Conservation (phyloP, 257 asterid species). For the Datura wrightii region DNA sequence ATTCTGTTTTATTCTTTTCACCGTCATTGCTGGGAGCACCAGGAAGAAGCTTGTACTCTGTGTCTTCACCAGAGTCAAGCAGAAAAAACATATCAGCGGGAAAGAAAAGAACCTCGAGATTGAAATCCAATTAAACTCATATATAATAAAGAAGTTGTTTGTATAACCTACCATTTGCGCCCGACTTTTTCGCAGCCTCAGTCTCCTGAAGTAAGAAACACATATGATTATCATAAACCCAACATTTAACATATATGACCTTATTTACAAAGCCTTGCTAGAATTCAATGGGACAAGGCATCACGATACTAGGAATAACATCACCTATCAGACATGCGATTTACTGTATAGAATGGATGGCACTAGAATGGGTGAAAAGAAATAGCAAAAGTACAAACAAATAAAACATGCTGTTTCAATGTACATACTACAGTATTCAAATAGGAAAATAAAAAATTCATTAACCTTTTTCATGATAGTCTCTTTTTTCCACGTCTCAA, state of each 20-base stretch:
- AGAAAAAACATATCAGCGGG: slow-evolving; percentile 29
- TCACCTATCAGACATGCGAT: neutral
- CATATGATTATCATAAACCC: neutral
- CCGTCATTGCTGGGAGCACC: slow-evolving; percentile 58
- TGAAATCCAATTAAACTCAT: neutral
- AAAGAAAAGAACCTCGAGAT: slow-evolving; percentile 10
- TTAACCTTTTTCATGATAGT: slow-evolving; percentile 76
- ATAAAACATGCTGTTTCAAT: neutral
- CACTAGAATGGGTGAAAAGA: slow-evolving; percentile 16
- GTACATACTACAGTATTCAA: neutral
- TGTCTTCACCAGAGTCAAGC: slow-evolving; percentile 61
- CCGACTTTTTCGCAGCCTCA: slow-evolving; percentile 21
- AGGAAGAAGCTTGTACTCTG: slow-evolving; percentile 82
- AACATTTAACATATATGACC: slow-evolving; percentile 22
- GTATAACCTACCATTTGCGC: slow-evolving; percentile 59
- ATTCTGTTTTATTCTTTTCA: slow-evolving; percentile 44
- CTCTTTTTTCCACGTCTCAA: slow-evolving; percentile 94
- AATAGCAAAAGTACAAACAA: neutral
- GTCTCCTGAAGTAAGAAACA: neutral
- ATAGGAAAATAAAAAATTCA: neutral
- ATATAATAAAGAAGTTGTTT: slow-evolving; percentile 4
- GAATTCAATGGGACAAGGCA: slow-evolving; percentile 23
- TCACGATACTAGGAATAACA: neutral
- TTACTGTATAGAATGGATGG: slow-evolving; percentile 1
- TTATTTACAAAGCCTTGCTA: slow-evolving; percentile 1